phyloP scores from a whole-genome alignment of 768 basidiomycete species.

The Tulasnella sp. region DNA sequence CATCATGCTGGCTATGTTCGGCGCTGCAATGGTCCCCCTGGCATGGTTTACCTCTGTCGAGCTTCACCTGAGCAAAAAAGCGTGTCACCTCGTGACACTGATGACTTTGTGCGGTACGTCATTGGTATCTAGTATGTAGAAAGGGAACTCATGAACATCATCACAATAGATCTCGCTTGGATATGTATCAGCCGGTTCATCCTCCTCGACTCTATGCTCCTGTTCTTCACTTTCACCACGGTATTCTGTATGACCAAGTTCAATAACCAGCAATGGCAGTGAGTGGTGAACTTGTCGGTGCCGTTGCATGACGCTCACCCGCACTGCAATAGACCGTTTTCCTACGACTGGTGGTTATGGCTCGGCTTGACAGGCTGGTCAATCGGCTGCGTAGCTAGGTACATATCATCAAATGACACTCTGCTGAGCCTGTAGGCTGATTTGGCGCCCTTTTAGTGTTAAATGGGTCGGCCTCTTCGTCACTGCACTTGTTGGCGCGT shows the following conservation, averaged over 20 bases:
- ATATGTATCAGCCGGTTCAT: constrained; percentile 95
- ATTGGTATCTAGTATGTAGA: not conserved
- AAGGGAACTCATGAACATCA: constrained; percentile 3
- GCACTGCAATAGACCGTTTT: constrained; percentile 54
- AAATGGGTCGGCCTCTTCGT: constrained; percentile 97
- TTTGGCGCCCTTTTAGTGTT: constrained; percentile 51
- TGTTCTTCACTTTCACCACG: constrained; percentile 97
- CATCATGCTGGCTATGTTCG: constrained; percentile 89
- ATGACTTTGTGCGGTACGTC: constrained; percentile 87
- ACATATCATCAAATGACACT: constrained; percentile 26
- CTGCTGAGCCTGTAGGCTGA: not conserved
- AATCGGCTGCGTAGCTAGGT: constrained; percentile 95
- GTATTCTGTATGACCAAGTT: constrained; percentile 94
- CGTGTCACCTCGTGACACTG: constrained; percentile 85
- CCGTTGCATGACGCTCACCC: not conserved
- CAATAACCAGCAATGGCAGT: constrained; percentile 95
- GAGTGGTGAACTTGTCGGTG: constrained; percentile 38
- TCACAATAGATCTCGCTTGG: constrained; percentile 82
- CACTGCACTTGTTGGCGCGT: constrained; percentile 88
- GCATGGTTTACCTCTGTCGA: constrained; percentile 97
- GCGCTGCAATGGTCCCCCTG: constrained; percentile 91
- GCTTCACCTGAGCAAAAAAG: constrained; percentile 84
- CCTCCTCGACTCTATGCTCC: constrained; percentile 95
- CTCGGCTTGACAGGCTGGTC: constrained; percentile 87
- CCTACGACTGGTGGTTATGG: constrained; percentile 98